Evolutionary conservation across 2,329 filamentous ascomycete species (phyloP).

Genomic region (Ophiostoma sp.): DNA sequence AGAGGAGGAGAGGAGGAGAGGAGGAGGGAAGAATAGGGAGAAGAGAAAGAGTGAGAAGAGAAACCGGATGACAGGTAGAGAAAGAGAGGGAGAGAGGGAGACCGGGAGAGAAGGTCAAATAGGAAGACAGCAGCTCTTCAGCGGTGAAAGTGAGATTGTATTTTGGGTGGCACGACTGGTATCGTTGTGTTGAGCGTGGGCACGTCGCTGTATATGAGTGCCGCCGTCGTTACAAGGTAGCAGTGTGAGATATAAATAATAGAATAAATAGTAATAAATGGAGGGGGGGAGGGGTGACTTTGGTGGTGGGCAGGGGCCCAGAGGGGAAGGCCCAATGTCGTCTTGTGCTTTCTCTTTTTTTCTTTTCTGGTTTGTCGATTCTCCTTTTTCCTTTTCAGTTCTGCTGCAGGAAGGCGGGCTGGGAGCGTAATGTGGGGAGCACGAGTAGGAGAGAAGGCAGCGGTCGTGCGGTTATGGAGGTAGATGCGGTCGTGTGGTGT

Average conservation of each 20-base stretch:
- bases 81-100: background rate
- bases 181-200: conserved; percentile 8
- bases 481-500: background rate
- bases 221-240: background rate
- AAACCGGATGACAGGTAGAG: background rate
- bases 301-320: conserved; percentile 9
- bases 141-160: conserved; percentile 8
- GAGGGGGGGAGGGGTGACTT: conserved; percentile 11
- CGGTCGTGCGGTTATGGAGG: background rate
- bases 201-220: conserved; percentile 2
- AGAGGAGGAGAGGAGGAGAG: background rate
- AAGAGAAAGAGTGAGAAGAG: background rate
- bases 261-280: background rate
- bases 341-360: background rate
- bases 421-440: conserved; percentile 5
- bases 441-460: background rate
- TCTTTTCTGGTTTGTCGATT: background rate
- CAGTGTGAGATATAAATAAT: conserved; percentile 10
- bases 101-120: background rate
- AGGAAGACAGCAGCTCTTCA: conserved; percentile 10
- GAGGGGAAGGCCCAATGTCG: conserved; percentile 10
- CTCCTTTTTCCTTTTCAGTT: conserved; percentile 6
- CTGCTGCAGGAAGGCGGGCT: conserved; percentile 10
- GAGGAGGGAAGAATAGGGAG: background rate
- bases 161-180: conserved; percentile 1